phyloP scores from a whole-genome alignment of 495 filamentous ascomycete genomes.

The Aspergillus asperescens region DNA sequence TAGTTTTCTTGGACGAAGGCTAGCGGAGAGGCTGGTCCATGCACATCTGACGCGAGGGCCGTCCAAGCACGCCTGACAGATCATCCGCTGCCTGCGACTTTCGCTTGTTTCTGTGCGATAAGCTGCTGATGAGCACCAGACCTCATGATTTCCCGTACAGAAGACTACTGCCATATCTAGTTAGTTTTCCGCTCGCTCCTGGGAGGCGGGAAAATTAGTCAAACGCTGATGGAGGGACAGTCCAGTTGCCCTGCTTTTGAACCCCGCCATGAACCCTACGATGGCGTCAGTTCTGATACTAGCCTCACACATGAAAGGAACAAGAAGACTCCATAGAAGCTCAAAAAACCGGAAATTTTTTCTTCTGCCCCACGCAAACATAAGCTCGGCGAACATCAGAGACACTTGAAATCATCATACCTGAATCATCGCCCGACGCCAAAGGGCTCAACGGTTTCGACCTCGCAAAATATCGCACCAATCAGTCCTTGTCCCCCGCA shows the following conservation, averaged over 20 bases:
- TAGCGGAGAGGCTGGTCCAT: background rate
- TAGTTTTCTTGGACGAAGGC: background rate
- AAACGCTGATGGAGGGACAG: background rate
- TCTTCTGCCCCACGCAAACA: background rate
- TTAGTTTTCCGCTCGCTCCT: conserved; percentile 5
- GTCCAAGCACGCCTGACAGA: conserved; percentile 9
- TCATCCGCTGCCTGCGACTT: conserved; percentile 10
- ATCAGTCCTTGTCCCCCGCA: conserved; percentile 25
- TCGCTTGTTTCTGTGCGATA: conserved; percentile 1
- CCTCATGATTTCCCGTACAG: conserved; percentile 23
- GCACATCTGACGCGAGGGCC: background rate
- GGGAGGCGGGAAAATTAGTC: background rate
- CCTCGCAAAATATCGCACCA: conserved; percentile 33
- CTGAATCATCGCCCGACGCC: conserved; percentile 11
- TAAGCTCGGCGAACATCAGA: background rate
- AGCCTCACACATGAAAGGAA: background rate
- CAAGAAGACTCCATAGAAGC: background rate
- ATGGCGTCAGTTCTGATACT: conserved; percentile 1
- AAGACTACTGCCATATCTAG: conserved; percentile 11
- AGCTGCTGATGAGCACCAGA: conserved; percentile 6
- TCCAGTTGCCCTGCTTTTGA: background rate
- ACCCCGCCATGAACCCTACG: background rate
- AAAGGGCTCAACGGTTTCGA: conserved; percentile 18
- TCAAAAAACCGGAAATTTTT: background rate
- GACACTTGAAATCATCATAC: conserved; percentile 16